A percentile compares a stretch with the other conserved stretches of the same genome.
phyloP scores from a whole-genome alignment of 495 filamentous ascomycete genomes.

The Xylaria acuta region DNA sequence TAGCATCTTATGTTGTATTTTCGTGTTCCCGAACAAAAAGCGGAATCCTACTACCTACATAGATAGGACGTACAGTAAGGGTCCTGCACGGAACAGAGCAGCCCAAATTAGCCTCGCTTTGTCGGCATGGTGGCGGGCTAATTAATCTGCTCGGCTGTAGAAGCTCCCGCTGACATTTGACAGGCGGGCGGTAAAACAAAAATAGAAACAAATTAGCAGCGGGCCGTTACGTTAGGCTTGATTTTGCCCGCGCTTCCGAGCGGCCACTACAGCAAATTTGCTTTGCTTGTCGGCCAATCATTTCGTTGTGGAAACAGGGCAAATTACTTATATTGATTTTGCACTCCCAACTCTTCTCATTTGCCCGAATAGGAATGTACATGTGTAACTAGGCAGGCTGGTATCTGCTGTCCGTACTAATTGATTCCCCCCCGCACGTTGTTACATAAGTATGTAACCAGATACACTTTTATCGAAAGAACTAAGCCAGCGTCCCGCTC shows the following conservation, averaged over 20 bases:
- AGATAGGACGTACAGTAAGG: no score
- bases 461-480: not conserved
- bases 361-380: not conserved
- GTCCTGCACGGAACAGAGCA: not conserved
- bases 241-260: not conserved
- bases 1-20: no score
- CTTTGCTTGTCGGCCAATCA: not conserved
- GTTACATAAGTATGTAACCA: not conserved
- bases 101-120: constrained; percentile 5
- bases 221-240: not conserved
- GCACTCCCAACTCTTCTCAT: not conserved
- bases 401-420: not conserved
- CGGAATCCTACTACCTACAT: no score
- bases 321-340: not conserved
- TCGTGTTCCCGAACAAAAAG: no score
- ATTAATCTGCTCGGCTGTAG: constrained; percentile 13
- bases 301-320: not conserved
- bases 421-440: not conserved
- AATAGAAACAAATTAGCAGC: constrained; percentile 26
- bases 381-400: not conserved
- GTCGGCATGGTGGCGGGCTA: not conserved
- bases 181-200: constrained; percentile 1
- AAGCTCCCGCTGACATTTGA: not conserved
- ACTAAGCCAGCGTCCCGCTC: not conserved
- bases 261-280: constrained; percentile 5